Conservation (phyloP, 176 grass and related monocot genomes). For the Bonia amplexicaulis region DNA sequence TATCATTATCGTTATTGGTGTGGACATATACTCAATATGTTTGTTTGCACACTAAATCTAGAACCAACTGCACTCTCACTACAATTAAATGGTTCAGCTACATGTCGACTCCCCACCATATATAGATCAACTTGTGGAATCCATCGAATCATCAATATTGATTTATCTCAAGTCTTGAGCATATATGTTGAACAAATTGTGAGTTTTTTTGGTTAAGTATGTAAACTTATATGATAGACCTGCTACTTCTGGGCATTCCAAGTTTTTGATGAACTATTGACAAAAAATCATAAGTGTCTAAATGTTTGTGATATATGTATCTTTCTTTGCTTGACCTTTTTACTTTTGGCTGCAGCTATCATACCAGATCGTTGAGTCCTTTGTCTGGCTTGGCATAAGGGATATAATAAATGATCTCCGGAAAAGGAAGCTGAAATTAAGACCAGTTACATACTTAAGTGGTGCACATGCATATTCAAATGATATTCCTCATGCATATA, state of each 20-base stretch:
- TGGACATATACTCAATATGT: background rate
- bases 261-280: background rate
- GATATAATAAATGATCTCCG: slow-evolving; percentile 85
- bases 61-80: background rate
- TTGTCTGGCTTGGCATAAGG: slow-evolving; percentile 86
- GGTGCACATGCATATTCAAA: slow-evolving; percentile 57
- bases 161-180: too few species aligned
- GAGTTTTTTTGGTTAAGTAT: background rate
- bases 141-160: background rate
- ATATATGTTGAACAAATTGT: background rate
- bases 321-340: background rate
- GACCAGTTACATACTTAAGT: slow-evolving; percentile 80
- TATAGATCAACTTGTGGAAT: background rate
- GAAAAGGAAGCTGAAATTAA: slow-evolving; percentile 66
- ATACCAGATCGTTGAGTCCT: slow-evolving; percentile 82
- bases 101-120: background rate
- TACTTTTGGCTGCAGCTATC: slow-evolving; percentile 61
- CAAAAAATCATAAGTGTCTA: background rate
- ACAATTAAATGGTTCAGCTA: background rate
- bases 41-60: background rate
- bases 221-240: background rate
- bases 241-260: background rate
- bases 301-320: background rate
- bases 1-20: background rate
- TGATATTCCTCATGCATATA: slow-evolving; percentile 79